These are phyloP conservation scores for Steccherinum ochraceum DNA, from an alignment of 768 basidiomycete genomes.

Conservation along the genomic window DNA sequence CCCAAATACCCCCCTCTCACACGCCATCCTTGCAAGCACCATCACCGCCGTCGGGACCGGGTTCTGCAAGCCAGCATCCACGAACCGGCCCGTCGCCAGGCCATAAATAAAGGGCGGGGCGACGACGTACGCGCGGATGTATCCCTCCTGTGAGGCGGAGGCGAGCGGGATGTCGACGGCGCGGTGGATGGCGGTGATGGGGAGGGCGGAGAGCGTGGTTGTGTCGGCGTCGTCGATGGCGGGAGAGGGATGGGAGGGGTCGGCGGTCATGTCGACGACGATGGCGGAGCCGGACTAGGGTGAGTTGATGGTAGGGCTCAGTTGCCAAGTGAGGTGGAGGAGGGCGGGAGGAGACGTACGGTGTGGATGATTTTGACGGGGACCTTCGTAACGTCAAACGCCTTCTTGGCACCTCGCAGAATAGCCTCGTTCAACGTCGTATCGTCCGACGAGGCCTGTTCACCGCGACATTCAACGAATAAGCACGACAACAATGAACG, in stretches of 20 bases:
- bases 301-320: no score
- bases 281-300: background rate
- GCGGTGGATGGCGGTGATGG: conserved; percentile 36
- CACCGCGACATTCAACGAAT: no score
- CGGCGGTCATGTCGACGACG: background rate
- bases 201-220: conserved; percentile 36
- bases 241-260: conserved; percentile 24
- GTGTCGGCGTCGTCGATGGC: conserved; percentile 47
- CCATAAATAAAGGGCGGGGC: conserved; percentile 55
- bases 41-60: no score
- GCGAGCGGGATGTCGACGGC: conserved; percentile 42
- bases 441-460: conserved; percentile 42
- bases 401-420: conserved; percentile 45
- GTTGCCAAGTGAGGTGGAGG: no score
- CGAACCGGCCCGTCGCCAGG: conserved; percentile 39
- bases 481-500: no score
- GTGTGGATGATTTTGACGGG: conserved; percentile 52
- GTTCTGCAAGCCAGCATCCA: conserved; percentile 46
- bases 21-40: no score
- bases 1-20: no score
- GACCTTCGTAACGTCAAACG: conserved; percentile 32
- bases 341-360: no score
- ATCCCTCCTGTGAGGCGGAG: conserved; percentile 46
- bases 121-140: conserved; percentile 44
- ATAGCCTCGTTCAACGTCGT: conserved; percentile 36